These are phyloP conservation scores for Rhizopogon vesiculosus DNA, from an alignment of 768 basidiomycete species.

Conservation along the genomic window DNA sequence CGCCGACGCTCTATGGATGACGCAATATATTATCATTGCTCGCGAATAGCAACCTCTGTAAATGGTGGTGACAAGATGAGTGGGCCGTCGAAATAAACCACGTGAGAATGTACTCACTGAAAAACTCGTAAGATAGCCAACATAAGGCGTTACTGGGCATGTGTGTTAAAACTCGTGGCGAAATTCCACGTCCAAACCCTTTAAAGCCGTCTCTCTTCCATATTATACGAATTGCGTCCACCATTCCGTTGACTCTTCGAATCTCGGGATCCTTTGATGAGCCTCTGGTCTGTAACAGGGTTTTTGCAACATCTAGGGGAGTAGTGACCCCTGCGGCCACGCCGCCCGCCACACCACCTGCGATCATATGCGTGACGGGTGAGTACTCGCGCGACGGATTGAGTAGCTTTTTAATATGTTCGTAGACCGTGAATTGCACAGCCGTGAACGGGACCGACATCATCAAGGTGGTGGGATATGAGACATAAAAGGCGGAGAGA, in stretches of 20 bases:
- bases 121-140: conserved; percentile 98
- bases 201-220: conserved; percentile 79
- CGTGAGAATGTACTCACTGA: conserved; percentile 62
- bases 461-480: conserved; percentile 95
- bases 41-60: conserved; percentile 63
- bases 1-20: conserved; percentile 11
- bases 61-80: conserved; percentile 7
- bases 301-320: conserved; percentile 96
- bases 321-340: conserved; percentile 95
- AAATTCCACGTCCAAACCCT: conserved; percentile 84
- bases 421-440: conserved; percentile 96
- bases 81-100: background rate
- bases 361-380: conserved; percentile 86
- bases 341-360: conserved; percentile 90
- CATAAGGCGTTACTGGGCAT: conserved; percentile 97
- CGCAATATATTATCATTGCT: conserved; percentile 17
- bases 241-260: conserved; percentile 76
- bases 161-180: conserved; percentile 89
- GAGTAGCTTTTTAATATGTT: conserved; percentile 79
- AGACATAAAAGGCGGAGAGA: conserved; percentile 90
- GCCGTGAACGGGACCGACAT: conserved; percentile 99
- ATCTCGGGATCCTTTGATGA: conserved; percentile 84
- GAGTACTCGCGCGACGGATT: conserved; percentile 89
- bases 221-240: conserved; percentile 85
- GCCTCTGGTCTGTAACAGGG: conserved; percentile 92